These are phyloP conservation scores for Suillus lakei DNA, from an alignment of 768 basidiomycete genomes.

Conservation along the genomic window DNA sequence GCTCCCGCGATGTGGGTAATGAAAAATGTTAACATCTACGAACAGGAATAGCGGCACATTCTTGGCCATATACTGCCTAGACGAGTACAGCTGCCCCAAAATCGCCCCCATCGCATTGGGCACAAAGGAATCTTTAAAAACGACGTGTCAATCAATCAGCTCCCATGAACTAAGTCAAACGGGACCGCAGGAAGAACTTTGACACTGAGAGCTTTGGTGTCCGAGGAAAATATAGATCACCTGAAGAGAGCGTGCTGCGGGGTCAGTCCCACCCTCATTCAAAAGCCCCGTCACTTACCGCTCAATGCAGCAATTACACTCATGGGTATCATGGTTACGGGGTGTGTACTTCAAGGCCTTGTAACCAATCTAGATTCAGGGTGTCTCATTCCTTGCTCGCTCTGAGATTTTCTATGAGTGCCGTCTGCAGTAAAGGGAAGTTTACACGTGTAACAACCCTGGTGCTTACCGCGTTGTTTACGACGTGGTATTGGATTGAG, in stretches of 20 bases:
- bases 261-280: background rate
- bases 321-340: too few relatives aligned
- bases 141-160: background rate
- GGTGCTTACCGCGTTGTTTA: background rate
- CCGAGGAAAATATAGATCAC: background rate
- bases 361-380: too few relatives aligned
- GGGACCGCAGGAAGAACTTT: background rate
- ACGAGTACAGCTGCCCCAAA: background rate
- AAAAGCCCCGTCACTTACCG: background rate
- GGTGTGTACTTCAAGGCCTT: too few relatives aligned
- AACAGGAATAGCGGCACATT: background rate
- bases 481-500: conserved; percentile 29
- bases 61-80: background rate
- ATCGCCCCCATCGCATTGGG: background rate
- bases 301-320: background rate
- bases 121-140: background rate
- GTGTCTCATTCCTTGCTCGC: too few relatives aligned
- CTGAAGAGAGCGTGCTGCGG: background rate
- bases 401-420: background rate
- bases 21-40: background rate
- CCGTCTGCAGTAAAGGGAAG: background rate
- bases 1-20: too few relatives aligned
- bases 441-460: background rate
- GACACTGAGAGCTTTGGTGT: background rate
- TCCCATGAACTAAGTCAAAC: background rate